phyloP scores from a whole-genome alignment of 2,329 filamentous ascomycete genomes.

The Ramularia endophylla region DNA sequence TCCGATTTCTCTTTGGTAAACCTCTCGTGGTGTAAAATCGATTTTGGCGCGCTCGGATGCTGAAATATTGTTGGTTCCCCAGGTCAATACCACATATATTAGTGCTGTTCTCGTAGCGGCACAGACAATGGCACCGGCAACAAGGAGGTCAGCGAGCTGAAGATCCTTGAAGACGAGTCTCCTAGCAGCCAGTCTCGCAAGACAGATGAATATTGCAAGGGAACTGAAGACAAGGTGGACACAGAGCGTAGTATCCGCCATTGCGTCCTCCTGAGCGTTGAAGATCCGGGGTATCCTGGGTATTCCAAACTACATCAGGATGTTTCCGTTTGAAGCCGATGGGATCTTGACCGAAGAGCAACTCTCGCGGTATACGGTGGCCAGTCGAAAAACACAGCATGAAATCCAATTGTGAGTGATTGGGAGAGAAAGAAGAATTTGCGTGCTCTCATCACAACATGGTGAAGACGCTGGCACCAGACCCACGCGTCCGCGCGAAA shows the following conservation, averaged over 20 bases:
- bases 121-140: background rate
- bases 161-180: background rate
- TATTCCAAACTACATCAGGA: too few species aligned
- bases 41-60: background rate
- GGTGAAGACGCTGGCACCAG: too few species aligned
- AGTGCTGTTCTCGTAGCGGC: background rate
- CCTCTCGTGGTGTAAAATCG: background rate
- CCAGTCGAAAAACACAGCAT: too few species aligned
- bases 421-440: too few species aligned
- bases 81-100: background rate
- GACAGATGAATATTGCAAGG: background rate
- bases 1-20: background rate
- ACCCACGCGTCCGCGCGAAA: too few species aligned
- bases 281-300: too few species aligned
- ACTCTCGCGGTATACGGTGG: too few species aligned
- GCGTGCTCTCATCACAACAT: too few species aligned
- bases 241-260: background rate
- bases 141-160: background rate
- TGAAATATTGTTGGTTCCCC: background rate
- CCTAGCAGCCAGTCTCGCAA: background rate
- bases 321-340: too few species aligned
- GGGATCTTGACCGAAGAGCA: too few species aligned
- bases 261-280: background rate
- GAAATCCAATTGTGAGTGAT: too few species aligned
- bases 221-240: slow-evolving; percentile 1